These are phyloP conservation scores for Aphanoascus verrucosus DNA, from an alignment of 2,329 filamentous ascomycete species.

Conservation along the genomic window DNA sequence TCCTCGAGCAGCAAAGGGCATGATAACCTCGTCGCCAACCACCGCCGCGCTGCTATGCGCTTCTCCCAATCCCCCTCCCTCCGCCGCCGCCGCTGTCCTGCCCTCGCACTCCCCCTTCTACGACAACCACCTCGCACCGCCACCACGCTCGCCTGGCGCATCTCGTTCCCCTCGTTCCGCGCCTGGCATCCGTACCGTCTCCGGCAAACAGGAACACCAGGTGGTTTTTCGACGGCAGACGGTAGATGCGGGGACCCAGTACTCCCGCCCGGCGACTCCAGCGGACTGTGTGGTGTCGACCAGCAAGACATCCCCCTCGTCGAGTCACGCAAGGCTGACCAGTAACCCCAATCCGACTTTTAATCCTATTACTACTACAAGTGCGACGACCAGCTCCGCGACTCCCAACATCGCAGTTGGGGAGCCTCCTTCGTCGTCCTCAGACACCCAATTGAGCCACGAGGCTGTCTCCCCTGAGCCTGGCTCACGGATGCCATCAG, in stretches of 20 bases:
- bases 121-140: constrained; percentile 1
- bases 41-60: constrained; percentile 29
- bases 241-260: constrained; percentile 45
- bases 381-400: not conserved
- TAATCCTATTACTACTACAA: not conserved
- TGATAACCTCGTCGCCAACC: constrained; percentile 34
- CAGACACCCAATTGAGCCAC: constrained; percentile 16
- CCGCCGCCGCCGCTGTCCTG: constrained; percentile 20
- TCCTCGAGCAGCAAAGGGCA: constrained; percentile 13
- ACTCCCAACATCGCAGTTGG: not conserved
- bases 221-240: constrained; percentile 24
- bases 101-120: constrained; percentile 21
- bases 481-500: constrained; percentile 18
- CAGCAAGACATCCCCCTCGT: not conserved
- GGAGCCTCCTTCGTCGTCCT: not conserved
- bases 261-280: constrained; percentile 40
- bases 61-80: constrained; percentile 20
- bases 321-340: not conserved
- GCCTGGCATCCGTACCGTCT: constrained; percentile 1
- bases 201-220: constrained; percentile 1
- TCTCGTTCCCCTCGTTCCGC: constrained; percentile 11
- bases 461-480: constrained; percentile 13
- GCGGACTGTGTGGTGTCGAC: constrained; percentile 4
- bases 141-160: constrained; percentile 7
- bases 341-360: not conserved